phyloP scores from a whole-genome alignment of 768 basidiomycete genomes.

The Calocybe cyanea region DNA sequence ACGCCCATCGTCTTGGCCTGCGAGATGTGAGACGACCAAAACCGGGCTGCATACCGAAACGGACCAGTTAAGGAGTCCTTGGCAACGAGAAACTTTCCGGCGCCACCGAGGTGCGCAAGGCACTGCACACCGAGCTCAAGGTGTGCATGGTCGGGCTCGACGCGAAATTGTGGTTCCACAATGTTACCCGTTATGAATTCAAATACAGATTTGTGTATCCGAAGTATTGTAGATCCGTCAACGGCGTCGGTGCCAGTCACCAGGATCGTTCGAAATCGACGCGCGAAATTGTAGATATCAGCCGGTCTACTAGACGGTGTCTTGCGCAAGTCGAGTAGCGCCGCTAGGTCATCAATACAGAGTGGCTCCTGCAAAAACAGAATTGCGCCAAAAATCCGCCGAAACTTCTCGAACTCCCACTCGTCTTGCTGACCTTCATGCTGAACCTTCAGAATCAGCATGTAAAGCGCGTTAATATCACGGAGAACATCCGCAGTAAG shows the following conservation, averaged over 20 bases:
- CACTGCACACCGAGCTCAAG: conserved; percentile 4
- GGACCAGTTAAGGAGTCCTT: neutral
- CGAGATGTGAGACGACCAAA: neutral
- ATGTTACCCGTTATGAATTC: conserved; percentile 12
- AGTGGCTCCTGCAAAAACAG: conserved; percentile 9
- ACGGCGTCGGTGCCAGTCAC: conserved; percentile 10
- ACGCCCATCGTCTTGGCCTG: neutral
- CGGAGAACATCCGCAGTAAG: conserved; percentile 8
- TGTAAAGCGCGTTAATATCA: conserved; percentile 7
- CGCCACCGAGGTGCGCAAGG: neutral
- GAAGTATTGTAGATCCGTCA: conserved; percentile 9
- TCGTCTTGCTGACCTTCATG: neutral
- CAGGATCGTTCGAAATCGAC: conserved; percentile 14
- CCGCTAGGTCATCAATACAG: conserved; percentile 6
- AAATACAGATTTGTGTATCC: conserved; percentile 16
- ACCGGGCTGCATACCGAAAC: conserved; percentile 1
- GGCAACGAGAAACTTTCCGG: neutral
- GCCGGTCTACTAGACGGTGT: neutral
- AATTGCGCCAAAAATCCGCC: conserved; percentile 12
- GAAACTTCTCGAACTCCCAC: conserved; percentile 16
- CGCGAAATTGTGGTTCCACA: neutral
- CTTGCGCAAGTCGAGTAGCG: conserved; percentile 5
- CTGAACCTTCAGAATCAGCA: conserved; percentile 3
- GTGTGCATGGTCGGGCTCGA: neutral
- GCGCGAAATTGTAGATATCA: conserved; percentile 12